These are phyloP conservation scores for Auriscalpium vulgare DNA, from an alignment of 768 basidiomycete genomes.

Conservation along the genomic window DNA sequence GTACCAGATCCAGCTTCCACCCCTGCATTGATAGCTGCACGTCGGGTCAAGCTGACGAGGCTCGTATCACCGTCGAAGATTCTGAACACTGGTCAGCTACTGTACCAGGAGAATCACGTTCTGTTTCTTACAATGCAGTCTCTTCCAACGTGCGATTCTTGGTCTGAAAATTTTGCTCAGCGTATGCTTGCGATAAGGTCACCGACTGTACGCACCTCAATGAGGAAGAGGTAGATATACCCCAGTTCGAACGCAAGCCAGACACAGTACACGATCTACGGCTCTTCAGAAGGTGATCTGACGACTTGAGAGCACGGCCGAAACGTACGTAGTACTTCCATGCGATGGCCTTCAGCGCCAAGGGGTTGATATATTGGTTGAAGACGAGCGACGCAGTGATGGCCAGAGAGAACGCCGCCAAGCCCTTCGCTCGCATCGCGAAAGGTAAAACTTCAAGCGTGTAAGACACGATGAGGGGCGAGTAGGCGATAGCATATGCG, in stretches of 20 bases:
- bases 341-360: conserved; percentile 30
- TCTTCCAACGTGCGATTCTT: conserved; percentile 25
- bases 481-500: conserved; percentile 24
- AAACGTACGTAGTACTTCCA: conserved; percentile 41
- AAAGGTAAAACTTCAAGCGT: conserved; percentile 45
- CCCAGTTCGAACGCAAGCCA: conserved; percentile 33
- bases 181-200: neutral
- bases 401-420: conserved; percentile 37
- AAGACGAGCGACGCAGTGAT: conserved; percentile 40
- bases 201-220: conserved; percentile 31
- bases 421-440: conserved; percentile 41
- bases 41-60: neutral
- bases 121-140: conserved; percentile 23
- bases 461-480: conserved; percentile 33
- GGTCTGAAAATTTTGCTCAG: neutral
- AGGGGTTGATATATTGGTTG: conserved; percentile 40
- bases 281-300: neutral
- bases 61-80: conserved; percentile 23
- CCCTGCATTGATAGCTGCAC: neutral
- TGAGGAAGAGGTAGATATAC: conserved; percentile 29
- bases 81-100: conserved; percentile 6
- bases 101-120: neutral
- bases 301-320: neutral
- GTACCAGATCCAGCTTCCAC: neutral
- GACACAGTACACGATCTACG: conserved; percentile 30